phyloP scores from a whole-genome alignment of 2,329 filamentous ascomycete species.

The Trichoderma guizhouense region DNA sequence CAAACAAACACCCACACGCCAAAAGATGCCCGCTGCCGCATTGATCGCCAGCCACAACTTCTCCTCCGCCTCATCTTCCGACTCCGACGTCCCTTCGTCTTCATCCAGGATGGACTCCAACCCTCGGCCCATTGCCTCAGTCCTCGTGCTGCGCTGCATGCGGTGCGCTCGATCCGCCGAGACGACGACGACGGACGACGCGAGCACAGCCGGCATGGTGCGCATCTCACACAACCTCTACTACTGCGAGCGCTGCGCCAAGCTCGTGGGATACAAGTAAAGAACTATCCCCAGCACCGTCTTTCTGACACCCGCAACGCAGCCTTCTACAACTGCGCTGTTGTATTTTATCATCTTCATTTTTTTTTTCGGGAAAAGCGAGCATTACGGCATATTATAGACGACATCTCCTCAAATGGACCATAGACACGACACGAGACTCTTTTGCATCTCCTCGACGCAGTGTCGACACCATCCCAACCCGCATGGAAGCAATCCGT shows the following conservation, averaged over 20 bases:
- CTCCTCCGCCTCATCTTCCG: slow-evolving; percentile 35
- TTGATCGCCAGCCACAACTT: slow-evolving; percentile 22
- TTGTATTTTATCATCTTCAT: neutral
- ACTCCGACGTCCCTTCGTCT: slow-evolving; percentile 42
- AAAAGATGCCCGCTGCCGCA: slow-evolving; percentile 15
- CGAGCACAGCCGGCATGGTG: slow-evolving; percentile 58
- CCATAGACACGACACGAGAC: neutral
- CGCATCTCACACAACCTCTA: slow-evolving; percentile 63
- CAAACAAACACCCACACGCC: neutral
- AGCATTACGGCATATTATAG: neutral
- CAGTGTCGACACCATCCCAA: neutral
- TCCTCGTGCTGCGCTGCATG: slow-evolving; percentile 61
- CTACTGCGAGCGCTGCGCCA: slow-evolving; percentile 63
- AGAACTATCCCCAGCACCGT: neutral
- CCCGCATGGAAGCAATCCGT: neutral
- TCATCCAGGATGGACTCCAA: slow-evolving; percentile 50
- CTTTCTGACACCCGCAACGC: neutral
- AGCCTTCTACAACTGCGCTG: neutral
- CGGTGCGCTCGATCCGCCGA: slow-evolving; percentile 59
- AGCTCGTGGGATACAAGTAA: slow-evolving; percentile 61
- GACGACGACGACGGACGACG: slow-evolving; percentile 59
- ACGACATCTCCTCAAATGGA: neutral
- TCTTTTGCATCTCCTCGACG: neutral
- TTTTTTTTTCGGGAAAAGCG: neutral
- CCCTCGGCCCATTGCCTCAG: slow-evolving; percentile 46